Conservation (phyloP, 1,284 basidiomycete genomes). For the Ustilago curta region DNA sequence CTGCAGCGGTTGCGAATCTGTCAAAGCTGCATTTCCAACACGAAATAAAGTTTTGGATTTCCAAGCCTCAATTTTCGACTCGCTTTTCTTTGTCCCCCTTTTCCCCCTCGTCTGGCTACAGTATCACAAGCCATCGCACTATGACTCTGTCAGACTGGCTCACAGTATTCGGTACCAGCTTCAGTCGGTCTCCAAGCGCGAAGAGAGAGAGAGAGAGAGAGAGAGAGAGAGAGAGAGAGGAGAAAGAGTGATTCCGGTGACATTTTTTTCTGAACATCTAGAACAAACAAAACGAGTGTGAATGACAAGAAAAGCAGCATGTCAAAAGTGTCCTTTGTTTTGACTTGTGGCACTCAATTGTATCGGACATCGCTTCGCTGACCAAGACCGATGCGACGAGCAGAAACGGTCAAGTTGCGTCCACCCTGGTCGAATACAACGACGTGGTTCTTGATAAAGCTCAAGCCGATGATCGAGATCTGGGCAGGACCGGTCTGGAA, state of each 20-base stretch:
- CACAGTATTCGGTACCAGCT: too few relatives aligned
- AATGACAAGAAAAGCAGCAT: not conserved
- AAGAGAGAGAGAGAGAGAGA: not conserved
- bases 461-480: conserved; percentile 53
- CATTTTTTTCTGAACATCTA: conserved; percentile 7
- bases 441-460: conserved; percentile 61
- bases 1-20: too few relatives aligned
- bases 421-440: conserved; percentile 54
- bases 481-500: conserved; percentile 52
- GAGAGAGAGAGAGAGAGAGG: not conserved
- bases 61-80: not conserved
- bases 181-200: not conserved
- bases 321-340: not conserved
- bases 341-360: conserved; percentile 8
- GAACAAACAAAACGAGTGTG: not conserved
- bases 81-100: not conserved
- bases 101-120: not conserved
- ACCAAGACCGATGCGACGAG: conserved; percentile 48
- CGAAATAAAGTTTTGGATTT: not conserved
- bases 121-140: too few relatives aligned
- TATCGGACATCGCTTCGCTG: conserved; percentile 43
- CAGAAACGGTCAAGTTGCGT: conserved; percentile 25
- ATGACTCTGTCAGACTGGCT: too few relatives aligned
- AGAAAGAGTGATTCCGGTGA: conserved; percentile 10
- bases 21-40: too few relatives aligned